Conservation (phyloP, 2,329 filamentous ascomycete species). For the Lithohypha guttulata region DNA sequence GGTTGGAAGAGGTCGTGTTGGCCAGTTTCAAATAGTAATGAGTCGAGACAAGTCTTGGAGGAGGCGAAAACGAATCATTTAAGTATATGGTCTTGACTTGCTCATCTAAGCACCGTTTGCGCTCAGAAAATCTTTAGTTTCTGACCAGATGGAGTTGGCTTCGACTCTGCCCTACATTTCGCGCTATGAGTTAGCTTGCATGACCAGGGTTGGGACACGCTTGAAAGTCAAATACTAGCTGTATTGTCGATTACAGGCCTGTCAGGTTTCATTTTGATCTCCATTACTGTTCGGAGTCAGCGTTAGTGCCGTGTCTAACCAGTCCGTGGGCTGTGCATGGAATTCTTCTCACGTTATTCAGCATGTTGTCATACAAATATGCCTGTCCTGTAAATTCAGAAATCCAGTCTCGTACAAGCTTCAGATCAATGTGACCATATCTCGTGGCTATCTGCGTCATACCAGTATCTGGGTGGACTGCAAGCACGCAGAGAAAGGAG, state of each 20-base stretch:
- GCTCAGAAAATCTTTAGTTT: conserved; percentile 4
- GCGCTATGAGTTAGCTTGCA: conserved; percentile 4
- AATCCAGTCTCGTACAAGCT: no score
- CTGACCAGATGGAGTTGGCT: conserved; percentile 3
- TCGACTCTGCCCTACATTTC: conserved; percentile 7
- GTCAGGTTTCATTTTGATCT: neutral
- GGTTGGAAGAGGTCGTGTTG: neutral
- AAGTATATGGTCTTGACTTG: conserved; percentile 8
- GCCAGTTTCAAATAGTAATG: neutral
- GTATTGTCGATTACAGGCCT: conserved; percentile 1
- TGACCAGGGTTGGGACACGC: conserved; percentile 5
- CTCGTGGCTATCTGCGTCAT: no score
- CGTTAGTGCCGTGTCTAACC: neutral
- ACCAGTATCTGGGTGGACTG: no score
- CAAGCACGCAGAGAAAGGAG: no score
- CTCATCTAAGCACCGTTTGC: conserved; percentile 3
- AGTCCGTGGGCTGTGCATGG: conserved; percentile 6
- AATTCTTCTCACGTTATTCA: conserved; percentile 3
- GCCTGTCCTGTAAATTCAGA: no score
- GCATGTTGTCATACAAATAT: neutral
- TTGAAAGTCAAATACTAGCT: conserved; percentile 8
- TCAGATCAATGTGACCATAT: no score
- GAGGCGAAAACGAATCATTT: conserved; percentile 7
- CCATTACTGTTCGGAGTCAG: conserved; percentile 4
- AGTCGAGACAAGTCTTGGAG: conserved; percentile 4